Evolutionary conservation across 1,139 yeast species (phyloP), one percentile per base, ranked within the genome.

Genomic region (Yamadazyma taylorii): DNA sequence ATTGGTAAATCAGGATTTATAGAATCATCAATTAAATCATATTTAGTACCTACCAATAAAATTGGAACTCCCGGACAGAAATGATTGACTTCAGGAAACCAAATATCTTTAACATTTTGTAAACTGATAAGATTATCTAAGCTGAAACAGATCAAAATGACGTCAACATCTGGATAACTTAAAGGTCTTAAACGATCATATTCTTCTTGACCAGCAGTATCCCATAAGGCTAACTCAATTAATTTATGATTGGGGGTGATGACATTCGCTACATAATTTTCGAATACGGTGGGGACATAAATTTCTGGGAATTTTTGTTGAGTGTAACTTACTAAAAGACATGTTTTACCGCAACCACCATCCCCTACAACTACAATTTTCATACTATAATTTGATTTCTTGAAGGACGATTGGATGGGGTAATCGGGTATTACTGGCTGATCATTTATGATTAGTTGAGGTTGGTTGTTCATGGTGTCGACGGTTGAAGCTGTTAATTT

Each of bases 141-240:
- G 1, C 94, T 72, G 59, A 86, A 89, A 43, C 96, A 89, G 8
- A 88, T 69, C 45, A 89, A 65, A 17, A 88, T 61, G 2, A 88
- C 62, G 56, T 87, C 86, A 3, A 83, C 89, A 48, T 85, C 95
- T 8, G 92, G 89, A 56, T 89, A 89, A 41, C 87, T 78, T 39
- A 89, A 68, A 8, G 96, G 94, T 47, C 97, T 69, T 42, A 88
- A 66, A 40, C 96, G 63, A 58, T 85, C 95, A 57, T 87, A 88
- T 58, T 87, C 95, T 60, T 88, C 96, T 61, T 88, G 96, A 3
- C 96, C 96, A 0, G 96, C 96, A 0, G 97, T 88, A 60, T 90
- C 97, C 95, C 95, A 86, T 32, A 87, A 62, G 19, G 85, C 92
- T 53, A 87, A 67, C 62, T 79, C 94, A n/a, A 71, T 55, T 2